phyloP scores from a whole-genome alignment of 257 asterid genomes.

The Osmanthus fragrans region DNA sequence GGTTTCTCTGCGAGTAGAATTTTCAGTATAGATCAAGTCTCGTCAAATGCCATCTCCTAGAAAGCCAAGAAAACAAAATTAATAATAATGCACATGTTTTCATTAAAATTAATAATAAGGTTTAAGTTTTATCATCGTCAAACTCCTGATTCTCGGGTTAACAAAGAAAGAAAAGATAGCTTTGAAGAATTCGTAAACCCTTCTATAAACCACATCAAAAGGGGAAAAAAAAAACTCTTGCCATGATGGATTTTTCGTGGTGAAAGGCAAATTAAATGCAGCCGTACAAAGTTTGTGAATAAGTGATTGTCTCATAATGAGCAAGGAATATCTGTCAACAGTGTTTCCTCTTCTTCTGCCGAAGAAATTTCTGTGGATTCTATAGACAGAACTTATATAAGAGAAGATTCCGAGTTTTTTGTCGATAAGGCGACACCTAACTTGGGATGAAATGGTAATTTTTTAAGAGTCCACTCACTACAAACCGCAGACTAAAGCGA shows the following conservation, averaged over 20 bases:
- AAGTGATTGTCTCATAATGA: not conserved
- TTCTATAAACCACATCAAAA: not conserved
- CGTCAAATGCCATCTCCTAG: constrained; percentile 50
- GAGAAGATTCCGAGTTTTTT: not conserved
- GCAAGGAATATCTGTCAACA: not conserved
- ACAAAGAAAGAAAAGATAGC: not conserved
- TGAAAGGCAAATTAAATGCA: not conserved
- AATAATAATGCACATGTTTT: not conserved
- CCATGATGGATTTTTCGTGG: not conserved
- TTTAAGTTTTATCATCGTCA: not conserved
- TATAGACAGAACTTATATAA: not conserved
- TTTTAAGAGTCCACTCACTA: no score
- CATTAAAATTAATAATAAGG: not conserved
- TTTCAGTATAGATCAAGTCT: constrained; percentile 29
- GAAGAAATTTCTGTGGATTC: not conserved
- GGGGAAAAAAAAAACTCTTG: no score
- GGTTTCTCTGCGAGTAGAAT: not conserved
- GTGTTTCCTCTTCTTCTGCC: not conserved
- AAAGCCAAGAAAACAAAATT: constrained; percentile 12
- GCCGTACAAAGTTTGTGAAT: not conserved
- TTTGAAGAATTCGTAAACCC: not conserved
- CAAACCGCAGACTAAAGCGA: no score
- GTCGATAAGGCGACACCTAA: not conserved
- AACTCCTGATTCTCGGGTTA: not conserved
- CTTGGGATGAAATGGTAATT: not conserved